These are phyloP conservation scores for Ulmus americana DNA, from an alignment of 331 rosid genomes.

Conservation along the genomic window DNA sequence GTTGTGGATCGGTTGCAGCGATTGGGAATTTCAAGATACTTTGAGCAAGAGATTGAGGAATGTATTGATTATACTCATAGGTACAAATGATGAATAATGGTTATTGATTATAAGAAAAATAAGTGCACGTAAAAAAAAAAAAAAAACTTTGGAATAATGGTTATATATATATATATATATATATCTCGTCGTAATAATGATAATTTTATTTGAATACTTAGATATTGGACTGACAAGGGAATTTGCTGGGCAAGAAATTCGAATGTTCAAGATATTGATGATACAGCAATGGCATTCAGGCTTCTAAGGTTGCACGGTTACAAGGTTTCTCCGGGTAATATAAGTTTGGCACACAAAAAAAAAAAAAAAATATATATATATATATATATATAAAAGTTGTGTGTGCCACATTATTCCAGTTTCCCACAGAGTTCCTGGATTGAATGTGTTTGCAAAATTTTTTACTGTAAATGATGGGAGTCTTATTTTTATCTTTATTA, in stretches of 20 bases:
- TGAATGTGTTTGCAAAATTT: no score
- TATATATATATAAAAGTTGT: no score
- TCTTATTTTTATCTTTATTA: no score
- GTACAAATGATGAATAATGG: conserved; percentile 22
- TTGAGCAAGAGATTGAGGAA: conserved; percentile 49
- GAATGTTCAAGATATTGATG: conserved; percentile 61
- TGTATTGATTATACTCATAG: conserved; percentile 52
- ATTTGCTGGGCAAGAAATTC: conserved; percentile 76
- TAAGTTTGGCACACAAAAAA: no score
- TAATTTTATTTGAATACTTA: conserved; percentile 1
- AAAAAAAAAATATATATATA: no score
- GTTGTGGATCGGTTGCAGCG: conserved; percentile 69
- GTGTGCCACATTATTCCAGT: no score
- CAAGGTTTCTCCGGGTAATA: conserved; percentile 51
- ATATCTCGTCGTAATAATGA: background rate
- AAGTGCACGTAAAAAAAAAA: no score
- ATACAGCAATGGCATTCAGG: conserved; percentile 80
- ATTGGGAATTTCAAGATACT: conserved; percentile 64
- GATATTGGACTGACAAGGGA: conserved; percentile 64
- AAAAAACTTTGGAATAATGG: no score
- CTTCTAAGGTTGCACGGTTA: conserved; percentile 57
- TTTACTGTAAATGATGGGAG: no score
- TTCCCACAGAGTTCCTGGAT: no score
- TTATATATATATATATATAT: no score
- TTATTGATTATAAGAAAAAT: no score